Evolutionary conservation across 2,329 filamentous ascomycete species (phyloP).

Genomic region (Ascochyta koolunga): DNA sequence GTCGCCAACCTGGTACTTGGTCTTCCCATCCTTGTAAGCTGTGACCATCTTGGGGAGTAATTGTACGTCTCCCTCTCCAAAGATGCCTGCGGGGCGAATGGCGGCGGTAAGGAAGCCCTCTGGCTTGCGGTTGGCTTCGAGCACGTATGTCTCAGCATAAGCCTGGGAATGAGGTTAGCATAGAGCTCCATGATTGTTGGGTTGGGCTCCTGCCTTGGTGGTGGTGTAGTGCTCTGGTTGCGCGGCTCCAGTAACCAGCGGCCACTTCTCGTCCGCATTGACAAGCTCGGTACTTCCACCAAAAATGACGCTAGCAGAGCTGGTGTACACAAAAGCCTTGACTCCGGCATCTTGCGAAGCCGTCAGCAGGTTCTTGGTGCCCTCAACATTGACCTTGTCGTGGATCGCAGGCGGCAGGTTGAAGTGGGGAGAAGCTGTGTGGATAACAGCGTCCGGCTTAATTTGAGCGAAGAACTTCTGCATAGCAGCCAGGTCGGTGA

Average conservation of each 20-base stretch:
- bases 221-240: constrained; percentile 60
- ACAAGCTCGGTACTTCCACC: constrained; percentile 53
- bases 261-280: constrained; percentile 58
- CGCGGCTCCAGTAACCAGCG: constrained; percentile 51
- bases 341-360: constrained; percentile 56
- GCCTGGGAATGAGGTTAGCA: constrained; percentile 37
- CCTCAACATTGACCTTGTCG: constrained; percentile 59
- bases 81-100: constrained; percentile 59
- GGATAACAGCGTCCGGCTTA: constrained; percentile 56
- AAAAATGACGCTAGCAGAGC: constrained; percentile 57
- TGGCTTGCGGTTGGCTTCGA: constrained; percentile 55
- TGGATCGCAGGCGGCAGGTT: constrained; percentile 49
- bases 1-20: constrained; percentile 57
- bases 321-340: constrained; percentile 61
- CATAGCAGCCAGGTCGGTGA: constrained; percentile 54
- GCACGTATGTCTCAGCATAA: constrained; percentile 55
- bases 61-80: constrained; percentile 57
- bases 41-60: constrained; percentile 52
- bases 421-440: constrained; percentile 57
- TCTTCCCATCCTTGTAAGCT: constrained; percentile 56
- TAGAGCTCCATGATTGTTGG: not conserved
- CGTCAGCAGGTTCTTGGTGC: constrained; percentile 56
- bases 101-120: constrained; percentile 56
- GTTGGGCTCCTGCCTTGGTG: constrained; percentile 50
- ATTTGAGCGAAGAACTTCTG: constrained; percentile 51